Evolutionary conservation across 768 basidiomycete genomes (phyloP).

Genomic region (Russula lepida): DNA sequence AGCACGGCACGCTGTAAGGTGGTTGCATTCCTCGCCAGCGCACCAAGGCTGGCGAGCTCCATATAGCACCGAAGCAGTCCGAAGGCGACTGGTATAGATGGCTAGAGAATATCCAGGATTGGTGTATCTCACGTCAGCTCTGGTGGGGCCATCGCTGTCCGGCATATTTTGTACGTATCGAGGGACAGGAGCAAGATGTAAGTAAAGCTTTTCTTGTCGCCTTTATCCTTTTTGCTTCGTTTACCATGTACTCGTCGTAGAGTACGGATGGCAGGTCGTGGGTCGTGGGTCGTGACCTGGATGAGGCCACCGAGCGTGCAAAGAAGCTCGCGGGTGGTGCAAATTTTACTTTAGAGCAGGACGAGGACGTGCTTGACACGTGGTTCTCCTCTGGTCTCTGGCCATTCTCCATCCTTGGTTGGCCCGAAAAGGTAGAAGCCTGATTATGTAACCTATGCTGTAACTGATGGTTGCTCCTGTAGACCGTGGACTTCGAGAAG

Average conservation of each 20-base stretch:
- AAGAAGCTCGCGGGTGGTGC: slow-evolving; percentile 56
- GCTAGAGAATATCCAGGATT: slow-evolving; percentile 93
- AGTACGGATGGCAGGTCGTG: slow-evolving; percentile 67
- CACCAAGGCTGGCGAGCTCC: slow-evolving; percentile 78
- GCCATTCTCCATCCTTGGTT: slow-evolving; percentile 97
- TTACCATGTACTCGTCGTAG: slow-evolving; percentile 30
- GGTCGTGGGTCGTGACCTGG: slow-evolving; percentile 78
- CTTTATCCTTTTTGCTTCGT: not conserved
- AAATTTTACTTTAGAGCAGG: slow-evolving; percentile 76
- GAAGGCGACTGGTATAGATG: slow-evolving; percentile 96
- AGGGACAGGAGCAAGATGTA: slow-evolving; percentile 65
- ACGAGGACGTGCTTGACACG: slow-evolving; percentile 95
- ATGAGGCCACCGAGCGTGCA: slow-evolving; percentile 73
- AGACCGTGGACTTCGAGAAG: slow-evolving; percentile 69
- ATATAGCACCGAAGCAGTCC: slow-evolving; percentile 74
- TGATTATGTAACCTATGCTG: not conserved
- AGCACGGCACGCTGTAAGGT: not conserved
- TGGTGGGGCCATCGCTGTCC: slow-evolving; percentile 99
- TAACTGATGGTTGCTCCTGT: slow-evolving; percentile 7
- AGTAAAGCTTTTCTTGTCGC: slow-evolving; percentile 19
- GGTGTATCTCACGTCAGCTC: slow-evolving; percentile 97
- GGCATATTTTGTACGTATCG: slow-evolving; percentile 84
- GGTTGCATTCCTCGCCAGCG: slow-evolving; percentile 42
- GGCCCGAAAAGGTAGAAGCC: slow-evolving; percentile 75
- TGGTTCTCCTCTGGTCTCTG: slow-evolving; percentile 98